These are phyloP conservation scores for Scorias spongiosa DNA, from an alignment of 2,329 filamentous ascomycete genomes.

Conservation along the genomic window DNA sequence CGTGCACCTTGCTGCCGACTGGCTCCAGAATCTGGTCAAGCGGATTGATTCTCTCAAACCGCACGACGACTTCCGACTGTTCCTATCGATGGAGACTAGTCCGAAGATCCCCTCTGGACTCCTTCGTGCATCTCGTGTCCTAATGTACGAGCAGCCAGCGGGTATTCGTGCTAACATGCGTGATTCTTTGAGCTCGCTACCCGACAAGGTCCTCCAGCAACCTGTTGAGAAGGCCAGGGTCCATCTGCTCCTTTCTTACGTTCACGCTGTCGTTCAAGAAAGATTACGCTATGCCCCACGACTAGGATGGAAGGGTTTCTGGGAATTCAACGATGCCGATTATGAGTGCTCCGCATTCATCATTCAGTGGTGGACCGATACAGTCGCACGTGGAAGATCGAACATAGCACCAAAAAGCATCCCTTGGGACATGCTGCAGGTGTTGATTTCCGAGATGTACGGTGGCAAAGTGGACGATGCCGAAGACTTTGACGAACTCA, in stretches of 20 bases:
- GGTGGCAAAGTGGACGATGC: constrained; percentile 95
- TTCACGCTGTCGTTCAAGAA: constrained; percentile 93
- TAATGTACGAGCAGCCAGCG: constrained; percentile 97
- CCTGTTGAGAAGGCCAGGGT: constrained; percentile 83
- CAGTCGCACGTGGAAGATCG: constrained; percentile 65
- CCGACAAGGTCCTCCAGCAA: constrained; percentile 47
- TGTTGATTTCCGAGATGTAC: constrained; percentile 84
- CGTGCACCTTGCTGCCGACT: constrained; percentile 87
- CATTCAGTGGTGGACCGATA: constrained; percentile 86
- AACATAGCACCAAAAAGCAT: constrained; percentile 90
- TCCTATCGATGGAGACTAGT: constrained; percentile 95
- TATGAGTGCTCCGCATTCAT: constrained; percentile 97
- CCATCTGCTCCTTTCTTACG: constrained; percentile 81
- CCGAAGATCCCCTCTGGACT: constrained; percentile 95
- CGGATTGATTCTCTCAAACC: constrained; percentile 90
- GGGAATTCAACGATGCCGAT: constrained; percentile 99
- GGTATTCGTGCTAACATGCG: constrained; percentile 97
- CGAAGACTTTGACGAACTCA: constrained; percentile 62
- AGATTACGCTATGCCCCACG: constrained; percentile 84
- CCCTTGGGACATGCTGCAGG: constrained; percentile 91
- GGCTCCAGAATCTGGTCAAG: constrained; percentile 96
- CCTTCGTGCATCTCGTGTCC: constrained; percentile 76
- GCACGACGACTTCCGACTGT: constrained; percentile 81
- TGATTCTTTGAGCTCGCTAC: constrained; percentile 70
- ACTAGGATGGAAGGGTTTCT: constrained; percentile 95